Evolutionary conservation across 768 basidiomycete genomes (phyloP), one percentile per base, ranked within the genome.

Genomic region (Galerina marginata): DNA sequence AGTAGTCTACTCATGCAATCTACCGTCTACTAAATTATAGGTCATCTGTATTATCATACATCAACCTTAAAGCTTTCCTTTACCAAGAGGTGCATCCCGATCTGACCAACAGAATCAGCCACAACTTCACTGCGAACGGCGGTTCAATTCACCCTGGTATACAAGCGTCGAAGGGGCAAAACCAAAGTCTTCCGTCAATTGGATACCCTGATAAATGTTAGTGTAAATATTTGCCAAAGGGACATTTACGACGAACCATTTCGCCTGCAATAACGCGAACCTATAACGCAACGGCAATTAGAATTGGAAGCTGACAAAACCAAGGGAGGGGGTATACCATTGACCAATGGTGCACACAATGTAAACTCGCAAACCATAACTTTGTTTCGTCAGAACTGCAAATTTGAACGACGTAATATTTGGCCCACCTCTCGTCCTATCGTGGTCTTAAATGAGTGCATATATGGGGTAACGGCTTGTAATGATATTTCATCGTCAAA

Each of bases 281-380:
- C 91, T 93, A 38, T 16, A 59, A 56, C 52, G 40, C 56, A 38
- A 45, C 48, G 44, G 20, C 20, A 54, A 66, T 45, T 42, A 58
- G 51, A 40, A 63, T 33, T 52, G 54, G 29, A 48, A 43, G 9
- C 42, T 16, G 39, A 29, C 39, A 44, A 40, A n/a, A 11, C 6
- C 36, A 47, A 26, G 48, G 15, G 29, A 25, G 16, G 29, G 20
- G 26, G 66, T 83, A 65, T 70, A 91, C 91, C 90, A 93, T 93
- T 16, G 91, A 92, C 91, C 91, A 95, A 70, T 95, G 93, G 74
- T 95, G 93, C 25, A 95, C 89, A 44, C 92, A 92, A 68, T 95
- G 93, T 36, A 95, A 75, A 23, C 82, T 86, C n/a, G 86, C 84
- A 72, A 95, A 95, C 93, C 93, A 95, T 15, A 95, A 75, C 92